Percentiles rank a stretch among this genome's conserved stretches.
Conservation (phyloP, 768 basidiomycete genomes). For the Kwoniella heveanensis region DNA sequence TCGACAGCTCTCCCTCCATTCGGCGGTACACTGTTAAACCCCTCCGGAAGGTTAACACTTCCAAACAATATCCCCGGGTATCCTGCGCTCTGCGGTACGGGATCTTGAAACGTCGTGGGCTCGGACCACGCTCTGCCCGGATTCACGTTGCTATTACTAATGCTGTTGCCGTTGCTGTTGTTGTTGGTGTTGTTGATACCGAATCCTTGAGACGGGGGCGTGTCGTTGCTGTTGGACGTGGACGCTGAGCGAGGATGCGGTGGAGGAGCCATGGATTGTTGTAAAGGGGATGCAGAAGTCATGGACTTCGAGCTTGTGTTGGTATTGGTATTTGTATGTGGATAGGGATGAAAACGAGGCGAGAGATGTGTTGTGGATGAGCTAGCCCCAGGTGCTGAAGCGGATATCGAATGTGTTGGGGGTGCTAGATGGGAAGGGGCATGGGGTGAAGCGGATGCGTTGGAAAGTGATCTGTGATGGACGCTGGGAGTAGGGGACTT, state of each 20-base stretch:
- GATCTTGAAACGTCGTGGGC: slow-evolving; percentile 8
- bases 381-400: neutral
- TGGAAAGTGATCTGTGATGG: neutral
- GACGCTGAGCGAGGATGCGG: slow-evolving; percentile 3
- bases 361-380: neutral
- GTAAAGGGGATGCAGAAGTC: neutral
- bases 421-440: neutral
- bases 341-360: neutral
- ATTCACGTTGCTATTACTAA: neutral
- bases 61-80: slow-evolving; percentile 26
- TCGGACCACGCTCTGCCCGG: slow-evolving; percentile 13
- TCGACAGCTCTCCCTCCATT: slow-evolving; percentile 11
- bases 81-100: slow-evolving; percentile 13
- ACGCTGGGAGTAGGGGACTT: neutral
- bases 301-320: neutral
- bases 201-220: slow-evolving; percentile 1
- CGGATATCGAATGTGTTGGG: neutral
- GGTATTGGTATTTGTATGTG: no score
- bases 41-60: slow-evolving; percentile 26
- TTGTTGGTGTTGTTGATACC: slow-evolving; percentile 7
- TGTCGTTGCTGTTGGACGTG: neutral
- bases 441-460: neutral
- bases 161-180: neutral
- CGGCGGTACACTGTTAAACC: slow-evolving; percentile 6
- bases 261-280: slow-evolving; percentile 6